A percentile compares a stretch with the other conserved stretches of the same genome.
These are phyloP conservation scores for Chloroidium sp. DNA, from an alignment of 163 green algal genomes.

Conservation along the genomic window DNA sequence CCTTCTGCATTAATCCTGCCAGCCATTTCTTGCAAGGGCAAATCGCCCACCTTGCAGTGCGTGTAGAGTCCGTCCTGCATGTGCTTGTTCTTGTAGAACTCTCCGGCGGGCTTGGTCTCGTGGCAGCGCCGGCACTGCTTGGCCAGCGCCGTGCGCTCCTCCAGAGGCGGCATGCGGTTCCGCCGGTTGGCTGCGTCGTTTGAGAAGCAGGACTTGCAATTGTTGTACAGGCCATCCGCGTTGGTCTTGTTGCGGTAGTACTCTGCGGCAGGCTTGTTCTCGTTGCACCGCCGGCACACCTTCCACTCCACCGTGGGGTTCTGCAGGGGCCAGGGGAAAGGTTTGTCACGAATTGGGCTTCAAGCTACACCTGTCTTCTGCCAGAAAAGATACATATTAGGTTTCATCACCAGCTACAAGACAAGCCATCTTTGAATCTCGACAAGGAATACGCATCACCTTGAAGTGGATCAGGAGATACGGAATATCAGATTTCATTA, in stretches of 20 bases:
- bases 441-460: too few relatives aligned
- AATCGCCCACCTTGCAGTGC: slow-evolving; percentile 16
- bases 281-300: slow-evolving; percentile 6
- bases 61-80: slow-evolving; percentile 23
- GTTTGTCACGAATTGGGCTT: too few relatives aligned
- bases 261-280: slow-evolving; percentile 7
- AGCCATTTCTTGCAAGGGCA: not conserved
- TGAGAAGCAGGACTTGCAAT: slow-evolving; percentile 18
- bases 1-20: too few relatives aligned
- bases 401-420: too few relatives aligned
- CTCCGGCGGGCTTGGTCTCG: slow-evolving; percentile 7
- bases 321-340: not conserved
- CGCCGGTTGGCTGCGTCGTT: not conserved
- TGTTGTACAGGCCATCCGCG: slow-evolving; percentile 25
- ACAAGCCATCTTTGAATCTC: too few relatives aligned
- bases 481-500: too few relatives aligned
- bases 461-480: too few relatives aligned
- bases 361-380: too few relatives aligned
- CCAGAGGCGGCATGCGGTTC: slow-evolving; percentile 10
- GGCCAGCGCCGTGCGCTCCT: slow-evolving; percentile 6
- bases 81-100: slow-evolving; percentile 21
- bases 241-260: slow-evolving; percentile 28
- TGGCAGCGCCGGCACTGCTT: slow-evolving; percentile 18
- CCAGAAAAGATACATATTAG: too few relatives aligned
- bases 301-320: slow-evolving; percentile 9